Percentiles rank a stretch among this genome's conserved stretches.
phyloP scores from a whole-genome alignment of 257 asterid species.

The Solanum megistacrolobum region DNA sequence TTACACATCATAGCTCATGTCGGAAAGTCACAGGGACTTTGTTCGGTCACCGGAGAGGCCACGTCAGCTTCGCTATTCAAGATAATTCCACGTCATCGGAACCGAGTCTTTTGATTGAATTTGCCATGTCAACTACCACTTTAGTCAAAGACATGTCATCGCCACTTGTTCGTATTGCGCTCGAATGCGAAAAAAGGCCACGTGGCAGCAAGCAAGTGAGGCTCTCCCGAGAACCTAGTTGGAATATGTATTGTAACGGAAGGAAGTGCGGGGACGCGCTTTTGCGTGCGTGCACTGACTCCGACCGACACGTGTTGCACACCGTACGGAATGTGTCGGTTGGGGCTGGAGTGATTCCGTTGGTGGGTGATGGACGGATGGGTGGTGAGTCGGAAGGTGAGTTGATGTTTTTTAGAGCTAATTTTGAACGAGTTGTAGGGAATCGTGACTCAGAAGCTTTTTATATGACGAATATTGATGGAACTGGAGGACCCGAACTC shows the following conservation, averaged over 20 bases:
- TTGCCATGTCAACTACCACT: constrained; percentile 57
- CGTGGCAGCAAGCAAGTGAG: constrained; percentile 18
- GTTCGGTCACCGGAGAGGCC: constrained; percentile 79
- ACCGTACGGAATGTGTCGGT: constrained; percentile 67
- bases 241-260: constrained; percentile 94
- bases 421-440: constrained; percentile 86
- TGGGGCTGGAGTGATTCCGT: constrained; percentile 90
- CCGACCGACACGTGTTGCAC: constrained; percentile 67
- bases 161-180: constrained; percentile 62
- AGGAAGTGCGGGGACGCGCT: constrained; percentile 71
- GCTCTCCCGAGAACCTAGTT: constrained; percentile 49
- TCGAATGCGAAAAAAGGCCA: constrained; percentile 56
- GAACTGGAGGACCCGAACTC: constrained; percentile 81
- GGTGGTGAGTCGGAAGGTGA: constrained; percentile 51
- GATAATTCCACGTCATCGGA: constrained; percentile 53
- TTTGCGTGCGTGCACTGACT: constrained; percentile 41
- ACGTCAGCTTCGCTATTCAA: constrained; percentile 73
- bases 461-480: constrained; percentile 88
- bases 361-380: constrained; percentile 52
- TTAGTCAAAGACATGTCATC: constrained; percentile 85
- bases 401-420: constrained; percentile 75
- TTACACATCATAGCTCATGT: neutral
- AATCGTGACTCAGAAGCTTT: constrained; percentile 90
- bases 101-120: constrained; percentile 56
- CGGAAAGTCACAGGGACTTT: constrained; percentile 84